These are phyloP conservation scores for Acanthamoeba lugdunensis DNA, from an alignment of 208 protist genomes.

Conservation along the genomic window DNA sequence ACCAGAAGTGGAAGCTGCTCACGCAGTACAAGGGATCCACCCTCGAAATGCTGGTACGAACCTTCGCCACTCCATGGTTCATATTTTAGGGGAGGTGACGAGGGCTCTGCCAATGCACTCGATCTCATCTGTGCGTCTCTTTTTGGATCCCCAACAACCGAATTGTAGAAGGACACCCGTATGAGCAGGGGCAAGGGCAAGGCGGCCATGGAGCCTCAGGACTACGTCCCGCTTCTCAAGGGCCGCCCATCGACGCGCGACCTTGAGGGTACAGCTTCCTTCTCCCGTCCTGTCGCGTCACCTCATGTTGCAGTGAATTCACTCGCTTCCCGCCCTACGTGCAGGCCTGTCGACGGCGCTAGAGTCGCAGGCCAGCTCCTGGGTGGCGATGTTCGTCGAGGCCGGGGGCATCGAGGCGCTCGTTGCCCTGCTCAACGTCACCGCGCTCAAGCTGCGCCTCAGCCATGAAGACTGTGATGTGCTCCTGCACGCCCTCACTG, in stretches of 20 bases:
- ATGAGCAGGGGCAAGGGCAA: constrained; percentile 29
- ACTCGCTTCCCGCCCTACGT: not conserved
- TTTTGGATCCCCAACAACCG: not conserved
- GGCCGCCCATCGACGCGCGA: constrained; percentile 33
- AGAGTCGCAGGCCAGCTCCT: constrained; percentile 11
- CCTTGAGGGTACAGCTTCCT: constrained; percentile 15
- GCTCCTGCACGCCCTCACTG: not conserved
- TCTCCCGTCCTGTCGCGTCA: not conserved
- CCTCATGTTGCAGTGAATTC: not conserved
- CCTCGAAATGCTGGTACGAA: constrained; percentile 61
- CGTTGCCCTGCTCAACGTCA: not conserved
- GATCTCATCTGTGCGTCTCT: not conserved
- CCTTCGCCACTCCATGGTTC: not conserved
- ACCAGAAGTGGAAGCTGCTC: constrained; percentile 70
- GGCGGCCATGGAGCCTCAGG: constrained; percentile 44
- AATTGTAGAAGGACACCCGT: constrained; percentile 35
- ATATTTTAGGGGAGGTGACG: not conserved
- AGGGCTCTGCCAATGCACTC: not conserved
- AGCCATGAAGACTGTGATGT: not conserved
- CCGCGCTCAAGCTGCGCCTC: constrained; percentile 17
- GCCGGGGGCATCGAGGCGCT: constrained; percentile 47
- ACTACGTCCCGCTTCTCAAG: constrained; percentile 39
- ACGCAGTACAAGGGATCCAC: constrained; percentile 66
- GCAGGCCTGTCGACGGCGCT: constrained; percentile 16
- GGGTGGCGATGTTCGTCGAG: constrained; percentile 58